phyloP scores from a whole-genome alignment of 768 basidiomycete species.

The Sporobolomyces pararoseus region DNA sequence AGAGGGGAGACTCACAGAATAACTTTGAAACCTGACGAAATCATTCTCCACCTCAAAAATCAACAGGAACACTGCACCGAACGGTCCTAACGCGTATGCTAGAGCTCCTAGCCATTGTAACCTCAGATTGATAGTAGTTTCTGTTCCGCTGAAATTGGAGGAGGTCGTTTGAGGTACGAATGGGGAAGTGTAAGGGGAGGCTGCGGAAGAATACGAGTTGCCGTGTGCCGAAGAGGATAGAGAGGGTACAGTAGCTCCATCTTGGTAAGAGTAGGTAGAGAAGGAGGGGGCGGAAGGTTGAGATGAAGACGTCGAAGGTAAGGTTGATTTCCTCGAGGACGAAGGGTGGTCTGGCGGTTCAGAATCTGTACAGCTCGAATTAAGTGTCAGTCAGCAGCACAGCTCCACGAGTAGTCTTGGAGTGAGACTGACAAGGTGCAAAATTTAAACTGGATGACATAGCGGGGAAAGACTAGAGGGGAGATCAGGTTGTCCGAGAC shows the following conservation, averaged over 20 bases:
- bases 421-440: slow-evolving; percentile 26
- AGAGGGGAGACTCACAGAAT: slow-evolving; percentile 16
- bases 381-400: too few species aligned
- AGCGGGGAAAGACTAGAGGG: too few species aligned
- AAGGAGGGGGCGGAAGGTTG: slow-evolving; percentile 1
- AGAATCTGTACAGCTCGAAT: slow-evolving; percentile 8
- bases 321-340: not conserved
- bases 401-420: too few species aligned
- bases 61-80: slow-evolving; percentile 26
- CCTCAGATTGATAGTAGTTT: slow-evolving; percentile 13
- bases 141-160: slow-evolving; percentile 2
- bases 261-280: slow-evolving; percentile 21
- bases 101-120: slow-evolving; percentile 9
- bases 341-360: slow-evolving; percentile 21
- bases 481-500: too few species aligned
- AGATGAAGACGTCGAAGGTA: not conserved
- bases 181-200: not conserved
- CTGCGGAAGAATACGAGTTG: slow-evolving; percentile 13
- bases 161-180: not conserved
- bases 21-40: slow-evolving; percentile 32
- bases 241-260: slow-evolving; percentile 25
- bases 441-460: too few species aligned
- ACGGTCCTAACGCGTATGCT: slow-evolving; percentile 21
- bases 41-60: slow-evolving; percentile 38
- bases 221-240: slow-evolving; percentile 3